These are phyloP conservation scores for Castanea crenata DNA, from an alignment of 306 rosid genomes.

Conservation along the genomic window DNA sequence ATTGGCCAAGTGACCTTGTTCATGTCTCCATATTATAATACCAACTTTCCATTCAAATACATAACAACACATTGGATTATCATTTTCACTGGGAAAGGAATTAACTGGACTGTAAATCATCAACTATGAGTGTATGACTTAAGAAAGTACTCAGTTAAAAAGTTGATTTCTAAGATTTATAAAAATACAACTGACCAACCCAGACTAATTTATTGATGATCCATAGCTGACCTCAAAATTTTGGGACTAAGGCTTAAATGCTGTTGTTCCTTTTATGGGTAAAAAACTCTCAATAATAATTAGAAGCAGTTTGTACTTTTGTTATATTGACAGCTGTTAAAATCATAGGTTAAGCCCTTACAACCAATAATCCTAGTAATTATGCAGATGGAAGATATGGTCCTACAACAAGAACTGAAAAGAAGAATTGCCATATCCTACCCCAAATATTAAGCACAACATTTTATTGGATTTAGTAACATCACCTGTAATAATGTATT, in stretches of 20 bases:
- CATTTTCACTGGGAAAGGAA: background rate
- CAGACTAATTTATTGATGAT: no score
- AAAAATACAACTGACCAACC: no score
- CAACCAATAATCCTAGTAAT: background rate
- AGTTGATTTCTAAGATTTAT: background rate
- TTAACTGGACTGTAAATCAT: background rate
- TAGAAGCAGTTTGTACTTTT: background rate
- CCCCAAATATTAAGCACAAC: constrained; percentile 6
- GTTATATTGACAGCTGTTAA: background rate
- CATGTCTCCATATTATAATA: background rate
- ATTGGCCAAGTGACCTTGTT: background rate
- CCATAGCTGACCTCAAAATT: no score
- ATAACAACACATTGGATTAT: background rate
- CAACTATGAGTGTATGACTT: no score
- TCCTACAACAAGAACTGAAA: constrained; percentile 5
- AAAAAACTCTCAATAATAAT: background rate
- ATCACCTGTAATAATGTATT: constrained; percentile 87
- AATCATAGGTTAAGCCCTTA: background rate
- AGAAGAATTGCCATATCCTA: background rate
- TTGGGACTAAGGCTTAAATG: no score
- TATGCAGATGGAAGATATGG: constrained; percentile 1
- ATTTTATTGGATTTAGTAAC: constrained; percentile 22
- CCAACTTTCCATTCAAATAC: background rate
- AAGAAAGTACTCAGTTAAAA: background rate
- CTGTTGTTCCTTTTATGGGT: no score